Evolutionary conservation across 495 filamentous ascomycete genomes (phyloP).

Genomic region (Cetradonia linearis): DNA sequence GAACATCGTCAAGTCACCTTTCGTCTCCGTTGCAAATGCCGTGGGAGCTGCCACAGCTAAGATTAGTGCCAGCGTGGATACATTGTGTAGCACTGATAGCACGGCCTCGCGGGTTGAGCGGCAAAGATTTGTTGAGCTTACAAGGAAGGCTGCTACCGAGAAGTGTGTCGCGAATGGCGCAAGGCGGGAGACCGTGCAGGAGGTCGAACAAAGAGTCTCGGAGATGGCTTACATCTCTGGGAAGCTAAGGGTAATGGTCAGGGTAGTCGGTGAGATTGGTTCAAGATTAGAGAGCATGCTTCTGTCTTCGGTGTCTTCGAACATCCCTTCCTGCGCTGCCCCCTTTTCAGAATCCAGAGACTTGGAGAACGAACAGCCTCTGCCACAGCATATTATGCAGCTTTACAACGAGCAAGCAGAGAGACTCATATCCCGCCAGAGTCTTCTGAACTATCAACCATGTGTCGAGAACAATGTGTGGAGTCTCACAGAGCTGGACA

Average conservation of each 20-base stretch:
- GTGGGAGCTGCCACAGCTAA: slow-evolving; percentile 6
- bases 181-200: slow-evolving; percentile 28
- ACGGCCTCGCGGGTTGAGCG: slow-evolving; percentile 12
- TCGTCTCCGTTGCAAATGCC: slow-evolving; percentile 20
- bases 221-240: slow-evolving; percentile 32
- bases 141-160: slow-evolving; percentile 30
- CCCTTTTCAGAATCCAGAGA: neutral
- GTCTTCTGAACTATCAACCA: slow-evolving; percentile 4
- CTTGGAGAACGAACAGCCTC: neutral
- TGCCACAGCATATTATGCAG: neutral
- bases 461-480: slow-evolving; percentile 30
- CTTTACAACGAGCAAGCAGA: neutral
- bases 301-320: neutral
- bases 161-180: slow-evolving; percentile 37
- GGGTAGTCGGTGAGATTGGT: slow-evolving; percentile 23
- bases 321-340: neutral
- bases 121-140: slow-evolving; percentile 24
- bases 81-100: slow-evolving; percentile 18
- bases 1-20: slow-evolving; percentile 28
- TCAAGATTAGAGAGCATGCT: neutral
- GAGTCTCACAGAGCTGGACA: slow-evolving; percentile 46
- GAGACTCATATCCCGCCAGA: neutral
- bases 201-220: slow-evolving; percentile 38
- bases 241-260: slow-evolving; percentile 22
- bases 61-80: slow-evolving; percentile 7